These are phyloP conservation scores for Irpex lacteus DNA, from an alignment of 1,284 basidiomycete species.

Conservation along the genomic window DNA sequence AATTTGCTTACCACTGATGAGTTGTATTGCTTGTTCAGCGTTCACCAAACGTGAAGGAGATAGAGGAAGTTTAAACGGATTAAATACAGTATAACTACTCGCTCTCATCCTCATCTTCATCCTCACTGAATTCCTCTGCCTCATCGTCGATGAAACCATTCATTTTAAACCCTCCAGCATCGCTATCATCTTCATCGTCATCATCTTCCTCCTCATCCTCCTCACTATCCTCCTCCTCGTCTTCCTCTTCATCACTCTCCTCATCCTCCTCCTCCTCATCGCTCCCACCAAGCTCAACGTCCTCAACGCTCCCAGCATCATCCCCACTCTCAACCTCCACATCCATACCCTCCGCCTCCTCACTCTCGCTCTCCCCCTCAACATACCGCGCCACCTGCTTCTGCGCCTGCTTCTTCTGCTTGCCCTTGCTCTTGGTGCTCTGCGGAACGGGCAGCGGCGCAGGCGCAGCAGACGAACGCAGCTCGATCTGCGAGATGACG, in stretches of 20 bases:
- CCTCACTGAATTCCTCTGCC: constrained; percentile 65
- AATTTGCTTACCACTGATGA: no score
- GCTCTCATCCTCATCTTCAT: constrained; percentile 55
- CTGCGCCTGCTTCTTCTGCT: constrained; percentile 20
- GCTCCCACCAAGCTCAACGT: constrained; percentile 76
- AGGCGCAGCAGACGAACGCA: constrained; percentile 67
- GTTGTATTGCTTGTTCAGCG: no score
- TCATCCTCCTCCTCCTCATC: constrained; percentile 55
- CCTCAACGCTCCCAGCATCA: constrained; percentile 68
- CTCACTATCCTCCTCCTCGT: constrained; percentile 40
- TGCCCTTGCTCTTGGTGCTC: constrained; percentile 21
- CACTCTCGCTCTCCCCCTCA: constrained; percentile 75
- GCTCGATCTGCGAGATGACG: constrained; percentile 91
- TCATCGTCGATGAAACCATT: constrained; percentile 75
- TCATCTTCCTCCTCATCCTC: constrained; percentile 60
- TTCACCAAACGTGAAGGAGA: no score
- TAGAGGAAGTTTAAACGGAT: background rate
- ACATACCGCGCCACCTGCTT: constrained; percentile 58
- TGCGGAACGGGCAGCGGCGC: constrained; percentile 45
- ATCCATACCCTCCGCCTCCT: constrained; percentile 56
- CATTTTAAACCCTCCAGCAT: constrained; percentile 39
- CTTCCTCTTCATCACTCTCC: constrained; percentile 50
- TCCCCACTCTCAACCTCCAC: constrained; percentile 62
- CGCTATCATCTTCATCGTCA: constrained; percentile 35
- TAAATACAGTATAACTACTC: constrained; percentile 23